Conservation (phyloP, 2,329 filamentous ascomycete species). For the Fusarium nisikadoi region DNA sequence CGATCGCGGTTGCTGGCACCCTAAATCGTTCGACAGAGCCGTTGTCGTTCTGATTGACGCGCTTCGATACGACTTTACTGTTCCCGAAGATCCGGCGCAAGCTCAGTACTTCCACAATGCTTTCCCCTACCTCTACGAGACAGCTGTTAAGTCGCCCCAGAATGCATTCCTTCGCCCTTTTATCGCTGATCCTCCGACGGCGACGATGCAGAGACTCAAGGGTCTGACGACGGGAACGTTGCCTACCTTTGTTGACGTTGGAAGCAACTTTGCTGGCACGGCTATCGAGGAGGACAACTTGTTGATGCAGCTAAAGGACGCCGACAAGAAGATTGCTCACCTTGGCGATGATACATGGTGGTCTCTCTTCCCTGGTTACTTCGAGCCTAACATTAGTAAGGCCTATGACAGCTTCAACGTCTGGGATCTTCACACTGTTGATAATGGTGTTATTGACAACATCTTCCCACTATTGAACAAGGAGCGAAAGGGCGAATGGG, state of each 20-base stretch:
- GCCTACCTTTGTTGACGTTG: constrained; percentile 92
- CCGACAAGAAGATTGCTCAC: constrained; percentile 83
- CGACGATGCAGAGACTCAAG: constrained; percentile 91
- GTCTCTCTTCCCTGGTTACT: constrained; percentile 91
- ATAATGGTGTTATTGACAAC: constrained; percentile 93
- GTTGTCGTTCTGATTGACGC: constrained; percentile 93
- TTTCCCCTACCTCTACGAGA: constrained; percentile 87
- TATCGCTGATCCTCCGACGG: constrained; percentile 95
- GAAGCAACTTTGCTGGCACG: constrained; percentile 94
- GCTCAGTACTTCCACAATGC: constrained; percentile 80
- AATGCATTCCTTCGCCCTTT: constrained; percentile 94
- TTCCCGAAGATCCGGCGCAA: constrained; percentile 67
- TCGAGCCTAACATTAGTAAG: constrained; percentile 84
- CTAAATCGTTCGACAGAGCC: constrained; percentile 91
- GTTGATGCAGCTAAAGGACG: constrained; percentile 72
- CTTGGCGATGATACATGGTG: constrained; percentile 99
- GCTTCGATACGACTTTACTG: constrained; percentile 94
- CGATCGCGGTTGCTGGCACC: constrained; percentile 90
- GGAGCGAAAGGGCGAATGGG: constrained; percentile 78
- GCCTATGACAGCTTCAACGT: constrained; percentile 98
- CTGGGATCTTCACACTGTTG: constrained; percentile 96
- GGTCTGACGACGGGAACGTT: constrained; percentile 94
- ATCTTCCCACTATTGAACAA: constrained; percentile 83
- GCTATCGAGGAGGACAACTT: constrained; percentile 93
- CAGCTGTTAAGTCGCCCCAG: constrained; percentile 75